Evolutionary conservation across 306 rosid genomes (phyloP).

Genomic region (Rubus parviflorus): DNA sequence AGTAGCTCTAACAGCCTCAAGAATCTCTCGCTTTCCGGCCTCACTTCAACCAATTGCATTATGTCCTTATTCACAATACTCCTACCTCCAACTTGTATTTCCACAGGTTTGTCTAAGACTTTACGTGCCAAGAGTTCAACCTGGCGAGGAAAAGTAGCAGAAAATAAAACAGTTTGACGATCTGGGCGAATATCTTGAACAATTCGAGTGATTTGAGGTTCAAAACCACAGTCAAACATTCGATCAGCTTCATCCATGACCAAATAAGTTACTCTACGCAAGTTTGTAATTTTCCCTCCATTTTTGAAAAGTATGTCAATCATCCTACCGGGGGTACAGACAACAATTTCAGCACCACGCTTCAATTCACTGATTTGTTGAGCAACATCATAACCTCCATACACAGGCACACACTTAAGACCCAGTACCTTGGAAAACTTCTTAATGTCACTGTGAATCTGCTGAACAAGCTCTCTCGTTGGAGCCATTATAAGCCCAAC

Average conservation of each 20-base stretch:
- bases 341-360: slow-evolving; percentile 91
- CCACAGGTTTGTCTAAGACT: slow-evolving; percentile 78
- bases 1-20: slow-evolving; percentile 74
- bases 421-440: slow-evolving; percentile 72
- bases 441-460: slow-evolving; percentile 78
- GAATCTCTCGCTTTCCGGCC: slow-evolving; percentile 78
- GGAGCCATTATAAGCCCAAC: slow-evolving; percentile 95
- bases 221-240: slow-evolving; percentile 46
- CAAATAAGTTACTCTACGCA: slow-evolving; percentile 85
- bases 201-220: slow-evolving; percentile 89
- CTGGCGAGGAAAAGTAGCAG: slow-evolving; percentile 91
- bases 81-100: slow-evolving; percentile 91
- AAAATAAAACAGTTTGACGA: slow-evolving; percentile 85
- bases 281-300: slow-evolving; percentile 82
- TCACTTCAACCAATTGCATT: slow-evolving; percentile 75
- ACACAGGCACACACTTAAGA: slow-evolving; percentile 85
- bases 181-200: slow-evolving; percentile 84
- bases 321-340: slow-evolving; percentile 96
- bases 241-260: slow-evolving; percentile 91
- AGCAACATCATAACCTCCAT: slow-evolving; percentile 97
- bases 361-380: slow-evolving; percentile 94
- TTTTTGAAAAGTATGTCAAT: slow-evolving; percentile 91
- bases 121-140: slow-evolving; percentile 85
- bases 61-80: slow-evolving; percentile 93
- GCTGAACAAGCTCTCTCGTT: slow-evolving; percentile 93